These are phyloP conservation scores for Millerozyma acaciae DNA, from an alignment of 805 yeast genomes.

Conservation along the genomic window DNA sequence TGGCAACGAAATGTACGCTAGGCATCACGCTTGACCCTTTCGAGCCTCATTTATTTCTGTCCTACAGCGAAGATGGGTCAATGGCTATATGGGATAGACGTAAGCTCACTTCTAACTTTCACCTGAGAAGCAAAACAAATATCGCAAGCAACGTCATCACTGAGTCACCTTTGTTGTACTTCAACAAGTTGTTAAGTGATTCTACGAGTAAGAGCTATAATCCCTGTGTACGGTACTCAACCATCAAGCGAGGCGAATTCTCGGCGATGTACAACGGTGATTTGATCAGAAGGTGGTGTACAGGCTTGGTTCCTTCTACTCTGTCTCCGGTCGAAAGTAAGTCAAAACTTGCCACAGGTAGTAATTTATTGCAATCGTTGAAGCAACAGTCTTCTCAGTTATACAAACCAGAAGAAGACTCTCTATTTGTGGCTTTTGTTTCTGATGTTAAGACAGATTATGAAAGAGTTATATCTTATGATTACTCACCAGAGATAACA, in stretches of 20 bases:
- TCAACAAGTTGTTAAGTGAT: slow-evolving; percentile 59
- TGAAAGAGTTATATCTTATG: slow-evolving; percentile 82
- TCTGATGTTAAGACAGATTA: slow-evolving; percentile 69
- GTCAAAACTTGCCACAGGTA: slow-evolving; percentile 6
- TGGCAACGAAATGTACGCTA: slow-evolving; percentile 69
- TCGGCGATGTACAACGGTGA: slow-evolving; percentile 78
- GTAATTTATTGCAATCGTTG: slow-evolving; percentile 17
- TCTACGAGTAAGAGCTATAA: slow-evolving; percentile 55
- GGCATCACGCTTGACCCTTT: slow-evolving; percentile 69
- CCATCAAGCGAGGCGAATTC: slow-evolving; percentile 64
- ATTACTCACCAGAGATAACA: slow-evolving; percentile 58
- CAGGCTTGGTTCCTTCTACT: slow-evolving; percentile 52
- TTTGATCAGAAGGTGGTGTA: slow-evolving; percentile 73
- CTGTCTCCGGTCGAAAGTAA: neutral
- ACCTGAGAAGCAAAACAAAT: slow-evolving; percentile 11
- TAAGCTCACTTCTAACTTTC: slow-evolving; percentile 38
- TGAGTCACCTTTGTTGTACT: slow-evolving; percentile 57
- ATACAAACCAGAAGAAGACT: slow-evolving; percentile 44
- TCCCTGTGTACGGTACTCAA: slow-evolving; percentile 68
- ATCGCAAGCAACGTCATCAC: slow-evolving; percentile 18
- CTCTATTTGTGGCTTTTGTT: slow-evolving; percentile 71
- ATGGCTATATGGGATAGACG: slow-evolving; percentile 80
- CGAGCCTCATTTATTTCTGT: slow-evolving; percentile 62
- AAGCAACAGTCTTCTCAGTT: slow-evolving; percentile 35
- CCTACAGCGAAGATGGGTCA: slow-evolving; percentile 80